Base-by-base conservation (phyloP, 352 stramenopile species). In the Phytophthora meadii region DNA sequence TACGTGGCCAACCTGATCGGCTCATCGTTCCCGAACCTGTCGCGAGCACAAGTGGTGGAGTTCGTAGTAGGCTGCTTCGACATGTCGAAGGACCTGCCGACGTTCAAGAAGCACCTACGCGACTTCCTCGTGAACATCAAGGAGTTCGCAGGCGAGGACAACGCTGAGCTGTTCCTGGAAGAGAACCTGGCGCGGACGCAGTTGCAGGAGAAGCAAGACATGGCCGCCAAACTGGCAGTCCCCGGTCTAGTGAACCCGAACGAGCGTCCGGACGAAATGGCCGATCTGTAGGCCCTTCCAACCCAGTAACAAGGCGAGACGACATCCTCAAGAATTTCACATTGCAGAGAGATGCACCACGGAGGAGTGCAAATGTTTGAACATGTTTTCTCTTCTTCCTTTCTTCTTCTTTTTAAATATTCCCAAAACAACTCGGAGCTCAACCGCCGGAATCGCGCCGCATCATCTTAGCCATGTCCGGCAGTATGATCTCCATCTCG, bases 41-140 rank as follows among this genome's bases (percentile, higher is more conserved):
- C 88, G 32, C 72, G 81, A 61, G 82, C 77, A 12, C 96, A 99
- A 74, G 97, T 99, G 17, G 77, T 96, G 15, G 93, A 94, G 67
- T 99, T 99, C 75, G 97, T 99, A 10, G 81, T 98, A 34, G 97
- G 97, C 10, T 97, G 98, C 80, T 99, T 99, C 70, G 96, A 99
- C 74, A 84, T 98, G 57, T 94, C 94, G 25, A 99, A 99, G 84
- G 97, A 99, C 69, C 79, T 99, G 45, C 79, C 88, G 46, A 93
- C 94, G 41, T 99, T 99, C 82, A 99, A 99, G 85, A 98, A 97
- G 59, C 97, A 99, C 76, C 72, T 99, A 65, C 92, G 98, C 64
- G 98, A 99, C 76, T 99, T 99, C 82, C 88, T 99, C 27, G 98
- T 99, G 54, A 96, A 98, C 65, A 85, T 99, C 54, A 99, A 94